Base-by-base conservation (phyloP, 108 stramenopile species). In the Pseudonitzschia multiseries region DNA sequence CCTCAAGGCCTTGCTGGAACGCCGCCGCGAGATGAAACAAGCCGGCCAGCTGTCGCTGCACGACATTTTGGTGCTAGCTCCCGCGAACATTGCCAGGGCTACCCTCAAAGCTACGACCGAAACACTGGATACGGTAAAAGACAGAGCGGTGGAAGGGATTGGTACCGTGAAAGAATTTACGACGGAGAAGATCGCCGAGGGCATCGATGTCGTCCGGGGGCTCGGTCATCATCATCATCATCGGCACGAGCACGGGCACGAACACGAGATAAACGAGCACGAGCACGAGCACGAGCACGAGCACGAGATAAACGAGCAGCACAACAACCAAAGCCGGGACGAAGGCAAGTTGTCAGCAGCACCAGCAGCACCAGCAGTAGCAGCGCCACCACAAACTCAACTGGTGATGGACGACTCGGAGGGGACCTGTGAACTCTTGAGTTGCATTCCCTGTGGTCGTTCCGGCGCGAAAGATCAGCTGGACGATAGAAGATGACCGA, bases 1-100 rank as follows among this genome's bases (percentile, higher is more conserved):
- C 60, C 79, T 82, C 14, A 42, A 64, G 54, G 29, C 40, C 14
- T 20, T 44, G 5, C 10, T 76, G 28, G 68, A 77, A 56, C 42
- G 43, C 24, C 40, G 52, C 20, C 31, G 44, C 28, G 24, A 72
- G 59, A 57, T 54, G 71, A 29, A 71, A 28, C 20, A 42, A 17
- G 36, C 56, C 31, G 57, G 57, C 4, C n/a, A 56, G 20, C n/a
- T 43, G 21, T 26, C 24, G 50, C 27, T 59, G 26, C 29, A 32
- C 31, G 72, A 63, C 0, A 28, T 48, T 22, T 6, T 67, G 9
- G 22, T 48, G 2, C 20, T 41, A 5, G 66, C 66, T 26, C 66
- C 66, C 6, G 28, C 14, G 13, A 24, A 8, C 12, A 41, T 48
- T 8, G 66, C 36, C 44, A 43, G n/a, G 22, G 62, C 62, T 27